A percentile compares a stretch with the other conserved stretches of the same genome.
These are phyloP conservation scores for Gossypium gossypioides DNA, from an alignment of 441 rosid species.

Conservation along the genomic window DNA sequence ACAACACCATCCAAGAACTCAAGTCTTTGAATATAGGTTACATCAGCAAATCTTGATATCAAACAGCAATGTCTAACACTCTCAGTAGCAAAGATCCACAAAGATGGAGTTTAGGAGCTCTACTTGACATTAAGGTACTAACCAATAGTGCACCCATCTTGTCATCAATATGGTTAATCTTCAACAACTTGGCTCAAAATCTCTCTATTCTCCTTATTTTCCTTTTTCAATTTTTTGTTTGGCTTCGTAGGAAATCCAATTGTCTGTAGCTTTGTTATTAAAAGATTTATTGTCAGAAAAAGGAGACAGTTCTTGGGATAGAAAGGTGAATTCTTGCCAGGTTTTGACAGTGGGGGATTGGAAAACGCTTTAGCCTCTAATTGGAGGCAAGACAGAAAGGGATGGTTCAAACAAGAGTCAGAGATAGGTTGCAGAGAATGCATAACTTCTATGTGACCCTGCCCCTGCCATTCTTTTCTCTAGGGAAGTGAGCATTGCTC, in stretches of 20 bases:
- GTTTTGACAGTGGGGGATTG: neutral
- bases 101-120: neutral
- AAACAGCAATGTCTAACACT: neutral
- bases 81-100: constrained; percentile 1
- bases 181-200: neutral
- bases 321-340: neutral
- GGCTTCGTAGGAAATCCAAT: neutral
- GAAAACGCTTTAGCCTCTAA: neutral
- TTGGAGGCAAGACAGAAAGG: neutral
- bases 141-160: neutral
- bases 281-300: neutral
- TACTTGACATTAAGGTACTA: neutral
- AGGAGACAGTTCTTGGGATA: neutral
- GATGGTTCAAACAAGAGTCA: neutral
- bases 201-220: neutral
- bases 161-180: neutral
- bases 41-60: neutral
- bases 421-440: neutral
- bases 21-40: neutral
- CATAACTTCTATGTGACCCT: neutral
- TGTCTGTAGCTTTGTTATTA: neutral
- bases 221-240: neutral
- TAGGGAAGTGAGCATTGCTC: neutral
- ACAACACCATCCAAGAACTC: neutral
- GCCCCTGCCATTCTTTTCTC: neutral